phyloP scores from a whole-genome alignment of 2,329 filamentous ascomycete species.

The Aspergillus pseudonomiae region DNA sequence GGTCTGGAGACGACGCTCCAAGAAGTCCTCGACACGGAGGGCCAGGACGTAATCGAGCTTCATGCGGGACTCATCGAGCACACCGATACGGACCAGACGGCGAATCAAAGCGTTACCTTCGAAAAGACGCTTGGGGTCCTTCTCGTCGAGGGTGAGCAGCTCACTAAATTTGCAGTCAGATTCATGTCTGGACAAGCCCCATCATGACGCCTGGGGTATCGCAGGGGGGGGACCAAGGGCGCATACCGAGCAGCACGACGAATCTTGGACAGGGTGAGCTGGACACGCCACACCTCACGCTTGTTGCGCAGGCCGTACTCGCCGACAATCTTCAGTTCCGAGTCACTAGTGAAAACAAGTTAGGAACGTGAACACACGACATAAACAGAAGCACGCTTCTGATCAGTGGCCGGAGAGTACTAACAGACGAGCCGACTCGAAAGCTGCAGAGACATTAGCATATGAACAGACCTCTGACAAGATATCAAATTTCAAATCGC shows the following conservation, averaged over 20 bases:
- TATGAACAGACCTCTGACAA: slow-evolving; percentile 15
- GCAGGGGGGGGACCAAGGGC: slow-evolving; percentile 1
- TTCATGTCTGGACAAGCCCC: background rate
- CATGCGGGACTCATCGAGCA: slow-evolving; percentile 99
- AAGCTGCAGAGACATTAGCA: slow-evolving; percentile 60
- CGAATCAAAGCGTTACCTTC: slow-evolving; percentile 99
- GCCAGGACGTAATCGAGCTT: slow-evolving; percentile 99
- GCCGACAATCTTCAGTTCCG: slow-evolving; percentile 98
- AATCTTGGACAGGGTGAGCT: slow-evolving; percentile 99
- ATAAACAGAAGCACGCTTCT: slow-evolving; percentile 95
- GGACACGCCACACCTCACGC: slow-evolving; percentile 99
- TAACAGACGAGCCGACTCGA: slow-evolving; percentile 99
- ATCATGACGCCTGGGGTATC: background rate
- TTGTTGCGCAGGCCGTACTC: slow-evolving; percentile 99
- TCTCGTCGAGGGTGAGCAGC: slow-evolving; percentile 99
- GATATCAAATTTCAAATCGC: slow-evolving; percentile 17
- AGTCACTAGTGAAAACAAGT: slow-evolving; percentile 83
- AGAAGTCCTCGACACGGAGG: slow-evolving; percentile 99
- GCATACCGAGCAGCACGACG: slow-evolving; percentile 99
- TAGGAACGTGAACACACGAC: slow-evolving; percentile 74
- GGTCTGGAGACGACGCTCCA: slow-evolving; percentile 99
- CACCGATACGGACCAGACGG: slow-evolving; percentile 98
- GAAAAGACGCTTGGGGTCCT: slow-evolving; percentile 99
- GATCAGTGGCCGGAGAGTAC: slow-evolving; percentile 93
- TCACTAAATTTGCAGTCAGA: slow-evolving; percentile 64